Evolutionary conservation across 768 basidiomycete genomes (phyloP).

Genomic region (Pluteus cervinus): DNA sequence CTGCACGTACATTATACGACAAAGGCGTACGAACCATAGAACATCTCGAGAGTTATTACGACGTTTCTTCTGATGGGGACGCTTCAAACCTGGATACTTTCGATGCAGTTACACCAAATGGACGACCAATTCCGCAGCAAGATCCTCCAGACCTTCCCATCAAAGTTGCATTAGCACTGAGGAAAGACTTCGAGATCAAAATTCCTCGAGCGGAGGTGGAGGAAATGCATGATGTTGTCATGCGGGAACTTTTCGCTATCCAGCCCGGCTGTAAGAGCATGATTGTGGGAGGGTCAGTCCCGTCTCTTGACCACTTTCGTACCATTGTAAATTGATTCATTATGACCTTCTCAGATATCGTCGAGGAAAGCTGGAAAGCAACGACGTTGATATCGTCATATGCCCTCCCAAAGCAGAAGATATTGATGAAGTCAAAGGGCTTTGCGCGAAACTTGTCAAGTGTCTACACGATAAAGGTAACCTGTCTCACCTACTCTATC

Average conservation of each 20-base stretch:
- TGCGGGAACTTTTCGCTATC: slow-evolving; percentile 57
- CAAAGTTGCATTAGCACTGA: slow-evolving; percentile 52
- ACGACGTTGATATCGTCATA: slow-evolving; percentile 83
- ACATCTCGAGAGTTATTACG: slow-evolving; percentile 66
- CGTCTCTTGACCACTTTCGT: neutral
- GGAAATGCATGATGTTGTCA: slow-evolving; percentile 63
- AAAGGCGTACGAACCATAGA: slow-evolving; percentile 61
- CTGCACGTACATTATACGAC: slow-evolving; percentile 59
- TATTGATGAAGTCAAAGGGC: too few species aligned
- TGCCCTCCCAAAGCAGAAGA: too few species aligned
- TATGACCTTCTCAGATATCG: slow-evolving; percentile 56
- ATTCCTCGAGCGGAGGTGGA: slow-evolving; percentile 77
- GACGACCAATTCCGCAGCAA: slow-evolving; percentile 11
- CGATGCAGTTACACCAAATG: slow-evolving; percentile 28
- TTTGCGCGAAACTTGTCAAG: slow-evolving; percentile 55
- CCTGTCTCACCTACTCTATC: slow-evolving; percentile 10
- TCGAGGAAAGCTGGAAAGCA: slow-evolving; percentile 73
- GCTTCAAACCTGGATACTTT: slow-evolving; percentile 8
- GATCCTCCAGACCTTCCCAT: slow-evolving; percentile 34
- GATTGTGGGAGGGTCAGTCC: slow-evolving; percentile 73
- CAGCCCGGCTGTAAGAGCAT: slow-evolving; percentile 66
- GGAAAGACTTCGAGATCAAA: slow-evolving; percentile 43
- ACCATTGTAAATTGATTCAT: neutral
- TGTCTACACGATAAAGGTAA: slow-evolving; percentile 54
- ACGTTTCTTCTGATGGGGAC: slow-evolving; percentile 25